Evolutionary conservation across 768 basidiomycete genomes (phyloP).

Genomic region (Suillus bovinus): DNA sequence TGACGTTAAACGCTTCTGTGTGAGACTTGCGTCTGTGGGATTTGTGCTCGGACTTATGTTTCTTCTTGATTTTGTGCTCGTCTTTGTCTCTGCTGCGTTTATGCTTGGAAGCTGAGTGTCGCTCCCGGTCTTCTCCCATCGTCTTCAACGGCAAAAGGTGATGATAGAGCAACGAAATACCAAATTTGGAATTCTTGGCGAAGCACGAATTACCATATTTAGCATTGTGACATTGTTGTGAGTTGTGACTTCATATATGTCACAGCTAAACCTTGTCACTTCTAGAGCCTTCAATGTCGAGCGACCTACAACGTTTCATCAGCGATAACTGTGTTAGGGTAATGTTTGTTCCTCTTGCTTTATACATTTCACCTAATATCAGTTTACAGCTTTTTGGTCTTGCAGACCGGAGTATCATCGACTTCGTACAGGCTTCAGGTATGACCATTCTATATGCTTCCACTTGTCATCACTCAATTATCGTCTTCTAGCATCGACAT

Average conservation of each 20-base stretch:
- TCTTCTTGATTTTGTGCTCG: conserved; percentile 55
- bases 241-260: neutral
- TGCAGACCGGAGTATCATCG: conserved; percentile 80
- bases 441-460: conserved; percentile 17
- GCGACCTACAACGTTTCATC: conserved; percentile 68
- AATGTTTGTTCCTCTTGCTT: conserved; percentile 22
- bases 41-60: conserved; percentile 49
- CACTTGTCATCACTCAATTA: conserved; percentile 6
- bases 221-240: neutral
- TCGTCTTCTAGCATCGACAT: conserved; percentile 62
- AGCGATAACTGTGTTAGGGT: conserved; percentile 78
- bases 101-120: conserved; percentile 20
- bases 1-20: conserved; percentile 39
- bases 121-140: conserved; percentile 24
- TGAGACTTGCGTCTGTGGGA: conserved; percentile 32
- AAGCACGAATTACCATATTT: neutral
- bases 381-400: conserved; percentile 71
- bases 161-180: neutral
- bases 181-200: neutral
- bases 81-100: conserved; percentile 35
- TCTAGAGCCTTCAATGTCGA: conserved; percentile 47
- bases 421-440: conserved; percentile 89
- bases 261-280: neutral
- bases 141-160: conserved; percentile 4
- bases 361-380: conserved; percentile 3